These are phyloP conservation scores for Hymenoscyphus fraxineus DNA, from an alignment of 2,329 filamentous ascomycete species.

Conservation along the genomic window DNA sequence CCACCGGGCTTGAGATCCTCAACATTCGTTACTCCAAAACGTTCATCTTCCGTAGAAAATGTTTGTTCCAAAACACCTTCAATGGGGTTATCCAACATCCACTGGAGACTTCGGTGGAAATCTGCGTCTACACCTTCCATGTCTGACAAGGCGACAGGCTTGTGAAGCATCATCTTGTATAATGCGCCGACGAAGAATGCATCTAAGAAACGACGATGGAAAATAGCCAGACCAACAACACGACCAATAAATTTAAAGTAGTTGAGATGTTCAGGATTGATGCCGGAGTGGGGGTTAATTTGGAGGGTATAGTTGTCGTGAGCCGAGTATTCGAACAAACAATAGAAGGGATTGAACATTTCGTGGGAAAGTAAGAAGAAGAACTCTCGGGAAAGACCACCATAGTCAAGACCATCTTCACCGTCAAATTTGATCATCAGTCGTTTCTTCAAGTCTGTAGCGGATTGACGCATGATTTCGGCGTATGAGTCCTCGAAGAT, in stretches of 20 bases:
- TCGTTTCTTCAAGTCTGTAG: constrained; percentile 94
- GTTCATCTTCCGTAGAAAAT: constrained; percentile 95
- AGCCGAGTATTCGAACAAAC: constrained; percentile 97
- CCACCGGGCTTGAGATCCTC: constrained; percentile 91
- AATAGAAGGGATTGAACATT: constrained; percentile 99
- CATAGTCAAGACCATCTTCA: constrained; percentile 96
- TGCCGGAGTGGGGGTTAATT: constrained; percentile 98
- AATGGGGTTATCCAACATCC: constrained; percentile 98
- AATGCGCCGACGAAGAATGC: constrained; percentile 98
- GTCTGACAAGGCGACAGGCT: constrained; percentile 84
- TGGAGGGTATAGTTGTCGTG: constrained; percentile 99
- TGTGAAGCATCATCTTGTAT: constrained; percentile 98
- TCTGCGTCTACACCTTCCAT: constrained; percentile 99
- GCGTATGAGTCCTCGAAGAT: constrained; percentile 99
- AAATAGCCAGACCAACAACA: constrained; percentile 94
- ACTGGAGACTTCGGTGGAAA: constrained; percentile 92
- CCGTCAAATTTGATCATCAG: constrained; percentile 99
- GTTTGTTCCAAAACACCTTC: constrained; percentile 91
- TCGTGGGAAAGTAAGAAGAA: constrained; percentile 99
- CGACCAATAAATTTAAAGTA: constrained; percentile 99
- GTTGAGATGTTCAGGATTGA: constrained; percentile 98
- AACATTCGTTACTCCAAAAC: constrained; percentile 89
- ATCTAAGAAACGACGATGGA: constrained; percentile 95
- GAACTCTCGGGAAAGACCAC: constrained; percentile 95
- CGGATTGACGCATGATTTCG: constrained; percentile 94